Conservation (phyloP, 495 filamentous ascomycete genomes). For the Daldinia loculata region DNA sequence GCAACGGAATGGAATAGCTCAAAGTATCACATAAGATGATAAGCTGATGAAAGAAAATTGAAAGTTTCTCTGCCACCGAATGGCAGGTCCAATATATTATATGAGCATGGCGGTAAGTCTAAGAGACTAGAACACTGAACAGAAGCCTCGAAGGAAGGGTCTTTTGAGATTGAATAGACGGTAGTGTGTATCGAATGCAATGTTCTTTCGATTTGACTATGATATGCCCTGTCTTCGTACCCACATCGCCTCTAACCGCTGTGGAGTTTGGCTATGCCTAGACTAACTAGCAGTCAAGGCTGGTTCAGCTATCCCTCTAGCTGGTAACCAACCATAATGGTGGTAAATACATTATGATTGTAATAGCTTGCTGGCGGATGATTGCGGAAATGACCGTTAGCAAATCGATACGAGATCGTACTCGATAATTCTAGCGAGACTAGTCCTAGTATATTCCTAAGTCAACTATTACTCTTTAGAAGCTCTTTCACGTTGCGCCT, state of each 20-base stretch:
- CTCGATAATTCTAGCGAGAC: background rate
- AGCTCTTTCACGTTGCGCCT: no score
- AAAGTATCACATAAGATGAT: background rate
- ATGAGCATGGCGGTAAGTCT: constrained; percentile 10
- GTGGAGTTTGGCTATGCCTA: background rate
- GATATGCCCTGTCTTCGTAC: constrained; percentile 29
- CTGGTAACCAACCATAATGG: background rate
- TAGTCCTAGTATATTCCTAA: background rate
- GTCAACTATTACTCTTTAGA: background rate
- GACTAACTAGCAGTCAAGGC: constrained; percentile 16
- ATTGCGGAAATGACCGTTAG: background rate
- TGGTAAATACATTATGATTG: background rate
- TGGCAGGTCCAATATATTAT: constrained; percentile 12
- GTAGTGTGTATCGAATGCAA: constrained; percentile 17
- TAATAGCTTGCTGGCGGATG: background rate
- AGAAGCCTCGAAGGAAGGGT: constrained; percentile 22
- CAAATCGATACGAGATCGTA: background rate
- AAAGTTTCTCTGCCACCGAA: background rate
- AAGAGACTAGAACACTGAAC: constrained; percentile 4
- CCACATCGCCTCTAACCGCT: constrained; percentile 11
- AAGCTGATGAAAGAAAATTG: background rate
- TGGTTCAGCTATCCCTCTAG: constrained; percentile 23
- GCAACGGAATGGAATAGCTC: background rate
- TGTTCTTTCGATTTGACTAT: constrained; percentile 38
- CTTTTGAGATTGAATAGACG: constrained; percentile 21